Percentiles rank a stretch among this genome's conserved stretches.
Evolutionary conservation across 257 asterid genomes (phyloP).

Genomic region (Solanum piurae): DNA sequence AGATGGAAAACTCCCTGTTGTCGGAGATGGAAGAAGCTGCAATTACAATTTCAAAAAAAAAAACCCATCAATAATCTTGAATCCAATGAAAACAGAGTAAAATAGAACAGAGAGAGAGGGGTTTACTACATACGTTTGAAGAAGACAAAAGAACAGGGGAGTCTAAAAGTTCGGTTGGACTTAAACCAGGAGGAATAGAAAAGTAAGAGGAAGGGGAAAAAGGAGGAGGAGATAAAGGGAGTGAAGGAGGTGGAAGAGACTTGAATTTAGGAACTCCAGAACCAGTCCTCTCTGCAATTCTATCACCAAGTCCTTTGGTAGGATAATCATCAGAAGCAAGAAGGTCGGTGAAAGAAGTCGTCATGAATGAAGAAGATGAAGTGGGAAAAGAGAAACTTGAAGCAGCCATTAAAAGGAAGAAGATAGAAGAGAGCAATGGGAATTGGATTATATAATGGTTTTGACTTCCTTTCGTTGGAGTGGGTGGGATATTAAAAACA

Average conservation of each 20-base stretch:
- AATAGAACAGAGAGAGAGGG: background rate
- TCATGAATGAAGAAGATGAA: slow-evolving; percentile 14
- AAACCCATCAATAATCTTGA: background rate
- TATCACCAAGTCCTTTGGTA: slow-evolving; percentile 35
- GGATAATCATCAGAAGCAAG: slow-evolving; percentile 41
- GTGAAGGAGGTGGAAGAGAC: slow-evolving; percentile 75
- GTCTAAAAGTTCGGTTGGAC: slow-evolving; percentile 71
- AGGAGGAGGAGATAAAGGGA: slow-evolving; percentile 53
- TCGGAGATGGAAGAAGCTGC: slow-evolving; percentile 89
- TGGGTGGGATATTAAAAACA: background rate
- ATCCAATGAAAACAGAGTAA: background rate
- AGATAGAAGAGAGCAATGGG: background rate
- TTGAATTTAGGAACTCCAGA: slow-evolving; percentile 70
- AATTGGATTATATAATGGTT: background rate
- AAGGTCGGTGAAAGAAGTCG: slow-evolving; percentile 48
- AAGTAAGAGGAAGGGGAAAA: slow-evolving; percentile 77
- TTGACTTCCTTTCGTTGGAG: background rate
- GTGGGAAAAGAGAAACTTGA: slow-evolving; percentile 16
- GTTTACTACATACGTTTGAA: slow-evolving; percentile 28
- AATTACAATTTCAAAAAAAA: background rate
- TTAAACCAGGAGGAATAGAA: slow-evolving; percentile 71
- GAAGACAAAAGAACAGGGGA: slow-evolving; percentile 66
- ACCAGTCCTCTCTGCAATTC: slow-evolving; percentile 61
- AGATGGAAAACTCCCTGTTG: slow-evolving; percentile 62
- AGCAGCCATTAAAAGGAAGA: slow-evolving; percentile 18